Evolutionary conservation across 139 green algal genomes (phyloP), one percentile per base, ranked within the genome.

Genomic region (Raphidocelis subcapitata): DNA sequence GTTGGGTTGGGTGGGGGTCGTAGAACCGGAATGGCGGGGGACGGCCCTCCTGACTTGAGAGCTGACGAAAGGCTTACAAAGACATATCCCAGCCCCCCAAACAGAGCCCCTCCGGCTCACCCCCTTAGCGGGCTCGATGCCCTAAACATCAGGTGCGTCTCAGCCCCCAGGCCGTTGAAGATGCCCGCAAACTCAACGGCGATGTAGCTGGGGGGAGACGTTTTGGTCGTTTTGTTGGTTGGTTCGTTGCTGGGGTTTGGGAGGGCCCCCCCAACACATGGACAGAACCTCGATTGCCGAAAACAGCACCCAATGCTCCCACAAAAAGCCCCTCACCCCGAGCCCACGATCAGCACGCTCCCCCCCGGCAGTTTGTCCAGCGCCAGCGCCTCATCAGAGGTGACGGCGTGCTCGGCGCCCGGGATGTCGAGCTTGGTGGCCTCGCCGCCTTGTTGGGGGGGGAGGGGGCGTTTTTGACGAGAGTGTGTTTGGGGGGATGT

Each of bases 141-240:
- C 1, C 95, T 86, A 77, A 86, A 96, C 65, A 97, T 72, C 21
- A 98, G 73, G 77, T 98, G 87, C 37, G 93, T 84, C 12, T 96
- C 72, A 12, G 77, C 77, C n/a, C 94, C 94, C 18, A 97, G 68
- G 60, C 91, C 88, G 0, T 85, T 79, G 84, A 97, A 99, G 71
- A 99, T 99, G 77, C 92, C 83, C 14, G 95, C 89, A 85, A 98
- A 97, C 85, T 99, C 94, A 15, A 97, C 75, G 23, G 92, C 91
- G 72, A 99, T 99, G 89, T 99, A 99, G 32, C 95, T 86, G 76
- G n/a, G n/a, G n/a, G n/a, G n/a, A n/a, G n/a, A n/a, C n/a, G n/a
- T n/a, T n/a, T n/a, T n/a, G n/a, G 20, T 56, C 23, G 65, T 14
- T 28, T 31, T 12, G 33, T 3, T 23, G 32, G 51, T 2, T 0